These are phyloP conservation scores for Neurospora sp. DNA, from an alignment of 495 filamentous ascomycete species.

Conservation along the genomic window DNA sequence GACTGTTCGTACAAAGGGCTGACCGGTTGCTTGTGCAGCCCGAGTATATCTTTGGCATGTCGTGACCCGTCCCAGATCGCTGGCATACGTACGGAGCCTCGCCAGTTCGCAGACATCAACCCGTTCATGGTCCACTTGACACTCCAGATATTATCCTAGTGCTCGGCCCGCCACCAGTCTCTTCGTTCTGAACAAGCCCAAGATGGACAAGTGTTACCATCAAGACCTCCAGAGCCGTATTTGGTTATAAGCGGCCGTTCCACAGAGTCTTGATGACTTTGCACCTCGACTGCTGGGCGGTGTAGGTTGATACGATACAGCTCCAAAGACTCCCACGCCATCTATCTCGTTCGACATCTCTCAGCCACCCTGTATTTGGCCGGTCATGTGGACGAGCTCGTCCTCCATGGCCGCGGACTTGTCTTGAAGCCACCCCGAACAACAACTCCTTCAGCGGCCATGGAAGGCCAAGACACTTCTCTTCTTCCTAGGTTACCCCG, in stretches of 20 bases:
- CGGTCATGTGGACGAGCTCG: neutral
- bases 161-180: neutral
- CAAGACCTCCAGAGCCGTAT: neutral
- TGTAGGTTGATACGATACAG: neutral
- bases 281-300: neutral
- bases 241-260: neutral
- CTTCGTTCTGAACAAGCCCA: neutral
- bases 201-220: neutral
- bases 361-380: neutral
- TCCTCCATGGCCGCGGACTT: neutral
- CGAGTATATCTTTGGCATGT: neutral
- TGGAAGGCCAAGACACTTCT: neutral
- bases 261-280: neutral
- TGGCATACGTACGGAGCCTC: neutral
- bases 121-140: neutral
- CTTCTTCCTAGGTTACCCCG: neutral
- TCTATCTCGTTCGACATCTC: neutral
- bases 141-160: neutral
- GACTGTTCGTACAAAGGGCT: neutral
- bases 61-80: neutral
- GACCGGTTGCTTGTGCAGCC: neutral
- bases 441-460: neutral
- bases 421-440: neutral
- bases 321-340: neutral
- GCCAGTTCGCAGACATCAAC: neutral